Evolutionary conservation across 345 rosid species (phyloP).

Genomic region (Lepidium sativum): DNA sequence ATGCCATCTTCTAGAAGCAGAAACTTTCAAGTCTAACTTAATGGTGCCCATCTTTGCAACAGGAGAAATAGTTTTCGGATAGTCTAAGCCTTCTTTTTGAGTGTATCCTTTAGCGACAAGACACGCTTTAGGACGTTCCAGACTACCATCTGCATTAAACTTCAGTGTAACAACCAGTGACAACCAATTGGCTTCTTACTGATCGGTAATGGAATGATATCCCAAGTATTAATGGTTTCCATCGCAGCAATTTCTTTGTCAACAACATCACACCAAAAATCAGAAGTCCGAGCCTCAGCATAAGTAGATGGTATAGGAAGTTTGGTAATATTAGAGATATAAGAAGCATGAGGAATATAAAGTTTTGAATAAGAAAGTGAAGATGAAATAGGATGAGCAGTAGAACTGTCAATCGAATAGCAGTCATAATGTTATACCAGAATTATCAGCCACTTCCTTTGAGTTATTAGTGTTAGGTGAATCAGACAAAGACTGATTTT

Average conservation of each 20-base stretch:
- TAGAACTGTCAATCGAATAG: too few relatives aligned
- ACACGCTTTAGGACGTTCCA: background rate
- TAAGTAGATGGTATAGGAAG: background rate
- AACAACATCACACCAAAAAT: background rate
- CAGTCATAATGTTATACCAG: too few relatives aligned
- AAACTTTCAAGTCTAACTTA: background rate
- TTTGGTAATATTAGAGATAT: background rate
- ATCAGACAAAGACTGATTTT: too few relatives aligned
- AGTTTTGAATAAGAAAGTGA: too few relatives aligned
- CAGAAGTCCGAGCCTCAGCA: background rate
- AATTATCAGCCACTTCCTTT: too few relatives aligned
- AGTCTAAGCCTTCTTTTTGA: background rate
- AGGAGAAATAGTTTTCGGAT: background rate
- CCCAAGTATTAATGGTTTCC: accelerated
- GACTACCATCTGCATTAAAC: background rate
- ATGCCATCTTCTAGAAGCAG: background rate
- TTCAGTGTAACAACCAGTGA: background rate
- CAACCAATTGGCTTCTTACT: background rate
- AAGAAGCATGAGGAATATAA: background rate
- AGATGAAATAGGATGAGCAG: too few relatives aligned
- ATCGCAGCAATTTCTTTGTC: background rate
- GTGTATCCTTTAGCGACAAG: background rate
- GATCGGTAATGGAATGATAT: accelerated
- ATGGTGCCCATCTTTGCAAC: background rate
- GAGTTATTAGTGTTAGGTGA: too few relatives aligned